phyloP scores from a whole-genome alignment of 2,329 filamentous ascomycete genomes.

The Fusarium sterilihyphosum region DNA sequence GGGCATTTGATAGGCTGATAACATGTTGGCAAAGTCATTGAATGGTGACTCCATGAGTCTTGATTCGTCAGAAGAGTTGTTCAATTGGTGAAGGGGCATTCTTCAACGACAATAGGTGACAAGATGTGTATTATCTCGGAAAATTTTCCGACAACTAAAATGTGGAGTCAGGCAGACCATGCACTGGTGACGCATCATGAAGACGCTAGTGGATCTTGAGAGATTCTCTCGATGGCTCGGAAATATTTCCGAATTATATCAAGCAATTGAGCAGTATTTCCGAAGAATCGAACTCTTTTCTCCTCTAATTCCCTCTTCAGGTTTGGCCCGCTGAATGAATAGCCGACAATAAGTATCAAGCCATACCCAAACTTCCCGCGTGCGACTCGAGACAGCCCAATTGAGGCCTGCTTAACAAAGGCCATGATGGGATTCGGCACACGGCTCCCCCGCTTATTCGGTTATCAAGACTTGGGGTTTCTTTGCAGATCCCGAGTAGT shows the following conservation, averaged over 20 bases:
- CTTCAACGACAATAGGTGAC: background rate
- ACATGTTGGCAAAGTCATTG: background rate
- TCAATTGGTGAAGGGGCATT: background rate
- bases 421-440: slow-evolving; percentile 10
- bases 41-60: background rate
- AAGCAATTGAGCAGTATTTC: background rate
- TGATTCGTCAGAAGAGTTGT: background rate
- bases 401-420: background rate
- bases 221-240: background rate
- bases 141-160: background rate
- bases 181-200: background rate
- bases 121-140: background rate
- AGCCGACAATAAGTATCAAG: background rate
- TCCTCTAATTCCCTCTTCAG: background rate
- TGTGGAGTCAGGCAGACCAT: background rate
- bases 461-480: background rate
- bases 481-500: background rate
- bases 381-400: background rate
- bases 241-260: background rate
- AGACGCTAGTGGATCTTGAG: background rate
- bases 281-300: background rate
- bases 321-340: background rate
- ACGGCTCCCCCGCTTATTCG: slow-evolving; percentile 21
- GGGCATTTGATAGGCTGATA: background rate
- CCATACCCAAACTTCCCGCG: background rate